Evolutionary conservation across 208 protist genomes (phyloP), one percentile per base, ranked within the genome.

Genomic region (Strigomonas culicis): DNA sequence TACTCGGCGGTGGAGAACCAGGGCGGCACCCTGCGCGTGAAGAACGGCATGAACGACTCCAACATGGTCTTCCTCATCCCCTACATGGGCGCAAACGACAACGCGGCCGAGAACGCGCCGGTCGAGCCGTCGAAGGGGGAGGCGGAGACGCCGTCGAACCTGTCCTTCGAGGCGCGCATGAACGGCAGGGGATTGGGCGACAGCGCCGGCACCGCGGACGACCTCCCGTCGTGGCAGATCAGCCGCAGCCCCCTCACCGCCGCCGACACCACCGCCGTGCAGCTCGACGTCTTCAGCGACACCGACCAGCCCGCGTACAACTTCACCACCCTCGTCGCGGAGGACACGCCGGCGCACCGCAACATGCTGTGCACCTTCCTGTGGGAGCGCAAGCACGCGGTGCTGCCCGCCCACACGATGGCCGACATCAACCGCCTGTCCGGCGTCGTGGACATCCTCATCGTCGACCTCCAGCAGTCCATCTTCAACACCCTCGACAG

Each of bases 351-450:
- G 41, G 82, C 83, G 10, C 86, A 95, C 53, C 79, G 90, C 50
- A 93, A 92, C 65, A 90, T 95, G 82, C 59, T 97, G 19, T 97
- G 88, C 44, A 70, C 76, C 21, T 94, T 83, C 64, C 70, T 97
- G 41, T 97, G 91, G 88, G 81, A 93, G 61, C 80, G 83, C 1
- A 88, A 84, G 50, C 88, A 97, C 72, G 88, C 91, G 27, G 91
- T 97, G 24, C 78, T 94, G 24, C 78, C 88, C 1, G 88, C 88
- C 17, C 82, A 83, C 71, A 81, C 60, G 51, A 59, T 90, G 21
- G 74, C 75, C 11, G 91, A 95, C 58, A 78, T 95, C 56, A 65
- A 86, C 31, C 79, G 81, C 17, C 72, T 96, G 4, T 59, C 79
- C 47, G 76, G 80, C 4, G 79, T 91, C n/a, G 79, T 73, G 0